Evolutionary conservation across 2,329 filamentous ascomycete genomes (phyloP).

Genomic region (Epicoccum sorghinum): DNA sequence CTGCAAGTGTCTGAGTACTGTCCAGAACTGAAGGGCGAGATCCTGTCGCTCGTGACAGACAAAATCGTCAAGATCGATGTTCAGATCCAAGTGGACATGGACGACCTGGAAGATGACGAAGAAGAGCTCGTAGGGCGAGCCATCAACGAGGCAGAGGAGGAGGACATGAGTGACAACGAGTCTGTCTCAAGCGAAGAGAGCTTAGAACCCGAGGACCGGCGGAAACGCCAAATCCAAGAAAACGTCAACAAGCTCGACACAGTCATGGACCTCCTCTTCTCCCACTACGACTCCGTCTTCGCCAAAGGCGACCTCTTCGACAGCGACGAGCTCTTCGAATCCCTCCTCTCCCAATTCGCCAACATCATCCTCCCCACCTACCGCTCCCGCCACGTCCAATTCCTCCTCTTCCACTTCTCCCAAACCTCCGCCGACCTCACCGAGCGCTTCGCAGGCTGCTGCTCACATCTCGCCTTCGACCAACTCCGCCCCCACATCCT

Average conservation of each 20-base stretch:
- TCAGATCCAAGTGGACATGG: slow-evolving; percentile 90
- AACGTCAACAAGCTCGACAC: slow-evolving; percentile 91
- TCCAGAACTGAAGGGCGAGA: slow-evolving; percentile 76
- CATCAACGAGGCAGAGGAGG: slow-evolving; percentile 51
- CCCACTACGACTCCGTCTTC: slow-evolving; percentile 78
- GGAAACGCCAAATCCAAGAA: slow-evolving; percentile 74
- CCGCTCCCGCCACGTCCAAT: slow-evolving; percentile 91
- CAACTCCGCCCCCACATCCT: slow-evolving; percentile 68
- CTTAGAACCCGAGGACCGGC: slow-evolving; percentile 61
- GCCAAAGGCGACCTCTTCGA: slow-evolving; percentile 67
- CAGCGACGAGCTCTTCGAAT: slow-evolving; percentile 75
- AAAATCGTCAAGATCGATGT: slow-evolving; percentile 93
- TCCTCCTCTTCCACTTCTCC: slow-evolving; percentile 93
- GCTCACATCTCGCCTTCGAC: slow-evolving; percentile 75
- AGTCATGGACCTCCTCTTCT: slow-evolving; percentile 86
- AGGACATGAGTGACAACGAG: slow-evolving; percentile 70
- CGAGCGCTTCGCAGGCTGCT: slow-evolving; percentile 80
- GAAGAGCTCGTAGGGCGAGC: slow-evolving; percentile 70
- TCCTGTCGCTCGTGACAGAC: slow-evolving; percentile 82
- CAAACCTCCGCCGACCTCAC: slow-evolving; percentile 80
- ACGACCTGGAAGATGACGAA: slow-evolving; percentile 90
- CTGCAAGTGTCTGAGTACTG: slow-evolving; percentile 78
- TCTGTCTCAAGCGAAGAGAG: slow-evolving; percentile 71
- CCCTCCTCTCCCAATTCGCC: slow-evolving; percentile 83
- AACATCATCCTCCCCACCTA: slow-evolving; percentile 89